These are phyloP conservation scores for Claviceps paspali DNA, from an alignment of 2,329 filamentous ascomycete species.

Conservation along the genomic window DNA sequence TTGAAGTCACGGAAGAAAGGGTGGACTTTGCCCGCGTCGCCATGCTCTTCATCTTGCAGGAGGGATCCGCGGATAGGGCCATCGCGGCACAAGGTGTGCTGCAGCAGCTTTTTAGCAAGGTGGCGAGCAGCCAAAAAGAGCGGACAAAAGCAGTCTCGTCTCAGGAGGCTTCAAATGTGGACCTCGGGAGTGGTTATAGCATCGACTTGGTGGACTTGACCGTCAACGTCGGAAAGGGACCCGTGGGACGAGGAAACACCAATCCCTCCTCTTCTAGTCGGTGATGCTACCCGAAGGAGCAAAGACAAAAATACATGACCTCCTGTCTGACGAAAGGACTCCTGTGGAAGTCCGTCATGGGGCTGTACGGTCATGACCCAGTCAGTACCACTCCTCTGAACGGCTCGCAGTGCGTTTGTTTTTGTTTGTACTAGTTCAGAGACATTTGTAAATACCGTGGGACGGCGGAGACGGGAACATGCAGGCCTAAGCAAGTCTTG, in stretches of 20 bases:
- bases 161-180: slow-evolving; percentile 24
- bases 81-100: slow-evolving; percentile 37
- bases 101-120: slow-evolving; percentile 37
- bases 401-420: too few relatives aligned
- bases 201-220: slow-evolving; percentile 35
- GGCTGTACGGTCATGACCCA: too few relatives aligned
- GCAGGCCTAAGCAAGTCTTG: too few relatives aligned
- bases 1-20: slow-evolving; percentile 37
- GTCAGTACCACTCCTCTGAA: too few relatives aligned
- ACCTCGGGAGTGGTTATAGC: slow-evolving; percentile 28
- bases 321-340: too few relatives aligned
- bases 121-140: slow-evolving; percentile 15
- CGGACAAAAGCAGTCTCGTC: slow-evolving; percentile 19
- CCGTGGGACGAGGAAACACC: slow-evolving; percentile 13
- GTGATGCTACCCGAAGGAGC: background rate
- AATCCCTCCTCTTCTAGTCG: slow-evolving; percentile 11
- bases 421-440: too few relatives aligned
- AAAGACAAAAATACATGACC: background rate
- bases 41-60: slow-evolving; percentile 46
- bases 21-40: slow-evolving; percentile 49
- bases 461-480: too few relatives aligned
- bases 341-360: too few relatives aligned
- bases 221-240: slow-evolving; percentile 22
- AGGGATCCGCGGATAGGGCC: slow-evolving; percentile 33
- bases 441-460: too few relatives aligned